Evolutionary conservation across 2,329 filamentous ascomycete genomes (phyloP).

Genomic region (Neofusicoccum kwambonambiense): DNA sequence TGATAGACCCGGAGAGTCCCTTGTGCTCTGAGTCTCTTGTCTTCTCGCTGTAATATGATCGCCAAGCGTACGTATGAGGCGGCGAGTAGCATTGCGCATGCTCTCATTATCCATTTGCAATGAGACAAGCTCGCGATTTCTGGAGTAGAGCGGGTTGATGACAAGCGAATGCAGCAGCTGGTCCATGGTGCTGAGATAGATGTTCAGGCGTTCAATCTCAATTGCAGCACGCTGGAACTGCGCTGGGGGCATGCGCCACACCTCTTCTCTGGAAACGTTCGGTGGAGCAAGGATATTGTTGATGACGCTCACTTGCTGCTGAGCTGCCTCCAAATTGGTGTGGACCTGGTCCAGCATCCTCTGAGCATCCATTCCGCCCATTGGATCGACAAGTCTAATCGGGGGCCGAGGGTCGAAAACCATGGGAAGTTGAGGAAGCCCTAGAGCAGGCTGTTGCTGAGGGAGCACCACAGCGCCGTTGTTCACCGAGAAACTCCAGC

Average conservation of each 20-base stretch:
- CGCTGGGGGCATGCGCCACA: background rate
- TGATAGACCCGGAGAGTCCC: background rate
- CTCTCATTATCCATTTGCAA: conserved; percentile 30
- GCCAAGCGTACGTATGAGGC: conserved; percentile 1
- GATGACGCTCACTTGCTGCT: background rate
- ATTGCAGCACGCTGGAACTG: conserved; percentile 7
- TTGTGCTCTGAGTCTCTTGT: background rate
- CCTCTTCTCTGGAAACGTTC: conserved; percentile 1
- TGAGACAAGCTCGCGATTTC: conserved; percentile 30
- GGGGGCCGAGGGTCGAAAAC: background rate
- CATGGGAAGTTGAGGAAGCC: background rate
- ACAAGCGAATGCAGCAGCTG: conserved; percentile 25
- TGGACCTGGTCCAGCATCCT: conserved; percentile 10
- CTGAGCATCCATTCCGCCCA: background rate
- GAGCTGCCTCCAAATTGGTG: conserved; percentile 1
- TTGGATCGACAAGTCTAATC: background rate
- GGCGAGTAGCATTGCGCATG: conserved; percentile 23
- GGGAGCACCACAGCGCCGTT: conserved; percentile 39
- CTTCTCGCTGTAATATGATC: background rate
- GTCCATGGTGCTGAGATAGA: conserved; percentile 30
- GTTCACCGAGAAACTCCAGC: conserved; percentile 54
- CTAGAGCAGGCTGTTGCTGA: background rate
- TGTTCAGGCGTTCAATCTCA: conserved; percentile 10
- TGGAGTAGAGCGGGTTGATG: conserved; percentile 27
- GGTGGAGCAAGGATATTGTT: conserved; percentile 8